Evolutionary conservation across 108 stramenopile species (phyloP).

Genomic region (Pseudonitzschia pungens): DNA sequence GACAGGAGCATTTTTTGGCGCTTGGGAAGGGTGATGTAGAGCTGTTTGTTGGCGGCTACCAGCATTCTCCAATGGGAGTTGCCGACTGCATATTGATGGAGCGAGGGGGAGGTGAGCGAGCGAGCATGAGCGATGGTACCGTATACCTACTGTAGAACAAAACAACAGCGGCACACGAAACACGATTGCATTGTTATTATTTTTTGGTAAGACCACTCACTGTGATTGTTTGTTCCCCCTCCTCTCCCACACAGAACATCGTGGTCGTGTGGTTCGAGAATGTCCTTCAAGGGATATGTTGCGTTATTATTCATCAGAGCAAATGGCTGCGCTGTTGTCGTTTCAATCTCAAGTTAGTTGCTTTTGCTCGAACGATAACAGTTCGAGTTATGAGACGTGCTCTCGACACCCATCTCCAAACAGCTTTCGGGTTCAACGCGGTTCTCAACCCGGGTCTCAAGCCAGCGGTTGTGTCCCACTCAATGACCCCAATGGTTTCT

Average conservation of each 20-base stretch:
- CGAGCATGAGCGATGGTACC: background rate
- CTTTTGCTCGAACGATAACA: too few relatives aligned
- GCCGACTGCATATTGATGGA: conserved; percentile 28
- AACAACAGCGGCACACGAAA: background rate
- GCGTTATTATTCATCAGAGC: conserved; percentile 4
- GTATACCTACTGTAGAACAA: background rate
- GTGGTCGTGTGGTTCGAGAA: conserved; percentile 45
- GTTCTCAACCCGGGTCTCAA: too few relatives aligned
- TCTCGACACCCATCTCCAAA: too few relatives aligned
- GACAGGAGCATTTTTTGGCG: conserved; percentile 73
- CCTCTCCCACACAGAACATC: conserved; percentile 59
- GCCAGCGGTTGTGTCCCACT: too few relatives aligned
- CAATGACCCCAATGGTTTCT: too few relatives aligned
- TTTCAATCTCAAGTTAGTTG: background rate
- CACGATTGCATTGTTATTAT: background rate
- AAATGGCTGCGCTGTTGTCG: background rate
- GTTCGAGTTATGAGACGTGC: too few relatives aligned
- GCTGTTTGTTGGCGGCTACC: conserved; percentile 71
- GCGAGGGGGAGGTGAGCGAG: background rate
- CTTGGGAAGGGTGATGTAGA: conserved; percentile 71
- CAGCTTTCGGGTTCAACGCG: too few relatives aligned
- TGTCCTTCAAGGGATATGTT: conserved; percentile 43
- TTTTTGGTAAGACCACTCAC: background rate
- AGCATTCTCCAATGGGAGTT: conserved; percentile 67
- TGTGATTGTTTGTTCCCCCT: conserved; percentile 54